Evolutionary conservation across 2,329 filamentous ascomycete genomes (phyloP), one percentile per base, ranked within the genome.

Genomic region (Aspergillus nomiae): DNA sequence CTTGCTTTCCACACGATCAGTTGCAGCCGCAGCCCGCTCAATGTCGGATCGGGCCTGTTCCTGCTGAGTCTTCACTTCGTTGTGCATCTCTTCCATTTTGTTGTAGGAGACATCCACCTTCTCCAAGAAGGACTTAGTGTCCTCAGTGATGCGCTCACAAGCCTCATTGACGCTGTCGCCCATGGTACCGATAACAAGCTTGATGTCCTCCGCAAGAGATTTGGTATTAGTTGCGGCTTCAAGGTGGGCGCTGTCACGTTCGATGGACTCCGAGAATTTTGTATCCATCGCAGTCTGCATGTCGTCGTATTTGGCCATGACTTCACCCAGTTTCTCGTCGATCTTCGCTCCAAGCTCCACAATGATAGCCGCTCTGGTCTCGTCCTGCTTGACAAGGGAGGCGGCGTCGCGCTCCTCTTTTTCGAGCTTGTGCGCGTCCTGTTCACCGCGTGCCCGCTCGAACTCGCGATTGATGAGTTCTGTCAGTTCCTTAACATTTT

Each of bases 261-360:
- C 89, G 69, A 94, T 92, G 59, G 88, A 87, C 38, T 89, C 85
- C 67, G 89, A 88, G 56, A 89, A 86, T 70, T 91, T 91, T 55
- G 91, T 89, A 51, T 96, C 91, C 34, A 92, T 85, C 9, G 87
- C 82, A 24, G 85, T 81, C 72, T 96, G 91, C 66, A 94, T 89
- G 64, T 95, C 92, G 60, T 97, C 94, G 72, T 97, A 96, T 76
- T 96, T 97, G 69, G 85, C 83, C 75, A 96, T 87, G 28, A 99
- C 83, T 59, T 93, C 91, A 63, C 86, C 86, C 69, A 97, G 88
- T 74, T 92, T 93, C 71, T 93, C 90, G 65, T 97, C 87, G 45
- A 90, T 81, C 76, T 87, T 88, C 57, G 80, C 77, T 5, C 80
- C 79, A 28, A 89, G 75, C 32, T 86, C 84, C 16, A 81, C 74